Evolutionary conservation across 1,284 basidiomycete genomes (phyloP).

Genomic region (Heliocybe sulcata): DNA sequence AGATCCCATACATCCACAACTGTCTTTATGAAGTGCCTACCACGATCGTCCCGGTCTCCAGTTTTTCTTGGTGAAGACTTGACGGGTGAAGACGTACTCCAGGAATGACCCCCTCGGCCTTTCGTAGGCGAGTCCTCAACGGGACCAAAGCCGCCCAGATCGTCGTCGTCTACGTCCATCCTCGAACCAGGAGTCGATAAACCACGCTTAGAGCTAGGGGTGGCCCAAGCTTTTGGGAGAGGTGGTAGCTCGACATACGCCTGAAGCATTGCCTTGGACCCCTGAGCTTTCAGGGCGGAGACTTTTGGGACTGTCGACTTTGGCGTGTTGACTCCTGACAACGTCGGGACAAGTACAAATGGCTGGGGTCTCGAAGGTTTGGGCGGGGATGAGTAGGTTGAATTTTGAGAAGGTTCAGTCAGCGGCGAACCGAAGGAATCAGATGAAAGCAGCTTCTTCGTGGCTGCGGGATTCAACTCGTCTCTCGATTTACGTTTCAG

Average conservation of each 20-base stretch:
- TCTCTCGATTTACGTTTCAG: conserved; percentile 39
- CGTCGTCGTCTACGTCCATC: conserved; percentile 29
- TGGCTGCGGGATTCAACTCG: conserved; percentile 19
- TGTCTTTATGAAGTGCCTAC: conserved; percentile 28
- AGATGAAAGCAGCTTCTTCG: not conserved
- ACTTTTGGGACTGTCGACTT: not conserved
- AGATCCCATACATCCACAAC: not conserved
- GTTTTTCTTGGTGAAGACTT: conserved; percentile 50
- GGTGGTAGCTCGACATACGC: conserved; percentile 49
- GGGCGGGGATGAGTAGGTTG: not conserved
- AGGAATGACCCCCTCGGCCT: conserved; percentile 15
- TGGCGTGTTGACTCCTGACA: not conserved
- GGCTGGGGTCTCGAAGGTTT: not conserved
- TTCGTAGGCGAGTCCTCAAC: conserved; percentile 34
- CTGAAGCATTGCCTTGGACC: not conserved
- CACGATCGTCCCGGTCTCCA: conserved; percentile 71
- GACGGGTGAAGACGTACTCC: conserved; percentile 21
- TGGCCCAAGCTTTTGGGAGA: conserved; percentile 35
- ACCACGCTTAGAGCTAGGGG: conserved; percentile 25
- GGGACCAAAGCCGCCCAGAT: conserved; percentile 55
- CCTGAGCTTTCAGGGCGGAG: not conserved
- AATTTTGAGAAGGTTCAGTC: not conserved
- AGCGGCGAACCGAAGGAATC: not conserved
- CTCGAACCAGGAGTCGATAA: not conserved
- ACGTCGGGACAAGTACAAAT: not conserved